Conservation (phyloP, 23 red algal genomes). For the Gracilariopsis chorda region DNA sequence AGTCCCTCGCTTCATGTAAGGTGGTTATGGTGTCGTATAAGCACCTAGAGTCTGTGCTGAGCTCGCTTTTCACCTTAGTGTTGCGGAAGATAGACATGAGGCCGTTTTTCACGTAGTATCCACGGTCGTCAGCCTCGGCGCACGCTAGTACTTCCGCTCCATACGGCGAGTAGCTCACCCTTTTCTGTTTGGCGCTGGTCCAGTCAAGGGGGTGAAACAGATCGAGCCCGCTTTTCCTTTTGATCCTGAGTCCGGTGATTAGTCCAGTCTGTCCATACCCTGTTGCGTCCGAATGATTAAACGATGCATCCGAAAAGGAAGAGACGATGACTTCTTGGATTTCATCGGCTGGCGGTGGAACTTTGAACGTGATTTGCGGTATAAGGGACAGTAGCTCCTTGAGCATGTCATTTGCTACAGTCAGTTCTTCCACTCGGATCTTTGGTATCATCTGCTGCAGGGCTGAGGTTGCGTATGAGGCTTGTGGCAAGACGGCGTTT, state of each 20-base stretch:
- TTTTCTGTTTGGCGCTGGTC: background rate
- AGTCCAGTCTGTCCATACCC: background rate
- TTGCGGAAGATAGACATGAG: background rate
- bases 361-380: background rate
- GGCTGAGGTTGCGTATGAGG: background rate
- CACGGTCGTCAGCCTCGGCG: background rate
- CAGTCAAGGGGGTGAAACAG: background rate
- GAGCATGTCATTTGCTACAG: background rate
- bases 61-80: background rate
- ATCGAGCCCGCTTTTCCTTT: background rate
- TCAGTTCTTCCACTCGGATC: background rate
- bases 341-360: background rate
- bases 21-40: constrained; percentile 8
- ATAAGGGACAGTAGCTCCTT: background rate
- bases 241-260: background rate
- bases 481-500: background rate
- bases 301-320: background rate
- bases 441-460: constrained; percentile 1
- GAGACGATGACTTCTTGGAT: background rate
- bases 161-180: background rate
- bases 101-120: background rate
- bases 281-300: background rate
- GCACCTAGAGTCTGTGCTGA: background rate
- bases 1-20: constrained; percentile 1
- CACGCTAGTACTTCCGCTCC: background rate